phyloP scores from a whole-genome alignment of 768 basidiomycete genomes.

The Leccinum truebloodii region DNA sequence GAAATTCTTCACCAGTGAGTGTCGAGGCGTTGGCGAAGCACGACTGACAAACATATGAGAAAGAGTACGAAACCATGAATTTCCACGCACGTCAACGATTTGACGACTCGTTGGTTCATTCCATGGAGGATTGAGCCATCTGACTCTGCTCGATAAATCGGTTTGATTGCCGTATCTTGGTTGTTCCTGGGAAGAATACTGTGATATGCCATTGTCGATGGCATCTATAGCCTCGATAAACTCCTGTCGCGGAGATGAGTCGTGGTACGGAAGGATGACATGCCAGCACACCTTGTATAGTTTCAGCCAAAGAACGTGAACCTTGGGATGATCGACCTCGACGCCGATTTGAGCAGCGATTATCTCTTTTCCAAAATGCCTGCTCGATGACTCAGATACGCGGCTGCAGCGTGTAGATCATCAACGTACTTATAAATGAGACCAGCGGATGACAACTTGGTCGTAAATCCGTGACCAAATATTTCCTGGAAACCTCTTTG shows the following conservation, averaged over 20 bases:
- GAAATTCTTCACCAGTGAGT: constrained; percentile 85
- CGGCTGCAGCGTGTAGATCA: constrained; percentile 1
- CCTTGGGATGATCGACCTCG: constrained; percentile 56
- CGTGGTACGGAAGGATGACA: background rate
- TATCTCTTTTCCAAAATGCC: constrained; percentile 89
- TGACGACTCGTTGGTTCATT: constrained; percentile 74
- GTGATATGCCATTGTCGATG: constrained; percentile 92
- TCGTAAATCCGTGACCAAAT: constrained; percentile 84
- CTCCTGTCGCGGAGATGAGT: constrained; percentile 48
- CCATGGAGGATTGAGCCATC: constrained; percentile 88
- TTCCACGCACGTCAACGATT: constrained; percentile 65
- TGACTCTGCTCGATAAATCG: constrained; percentile 83
- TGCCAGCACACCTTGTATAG: constrained; percentile 66
- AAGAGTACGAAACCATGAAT: constrained; percentile 4
- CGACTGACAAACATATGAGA: constrained; percentile 42
- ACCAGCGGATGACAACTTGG: constrained; percentile 91
- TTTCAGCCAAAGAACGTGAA: constrained; percentile 82
- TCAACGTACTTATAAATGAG: constrained; percentile 87
- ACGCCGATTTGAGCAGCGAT: constrained; percentile 62
- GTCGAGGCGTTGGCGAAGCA: constrained; percentile 78
- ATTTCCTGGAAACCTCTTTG: constrained; percentile 90
- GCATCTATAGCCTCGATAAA: constrained; percentile 95
- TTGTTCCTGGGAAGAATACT: constrained; percentile 66
- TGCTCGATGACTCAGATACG: constrained; percentile 29
- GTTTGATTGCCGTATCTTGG: constrained; percentile 77